These are phyloP conservation scores for Leptosphaerulina australis DNA, from an alignment of 2,329 filamentous ascomycete species.

Conservation along the genomic window DNA sequence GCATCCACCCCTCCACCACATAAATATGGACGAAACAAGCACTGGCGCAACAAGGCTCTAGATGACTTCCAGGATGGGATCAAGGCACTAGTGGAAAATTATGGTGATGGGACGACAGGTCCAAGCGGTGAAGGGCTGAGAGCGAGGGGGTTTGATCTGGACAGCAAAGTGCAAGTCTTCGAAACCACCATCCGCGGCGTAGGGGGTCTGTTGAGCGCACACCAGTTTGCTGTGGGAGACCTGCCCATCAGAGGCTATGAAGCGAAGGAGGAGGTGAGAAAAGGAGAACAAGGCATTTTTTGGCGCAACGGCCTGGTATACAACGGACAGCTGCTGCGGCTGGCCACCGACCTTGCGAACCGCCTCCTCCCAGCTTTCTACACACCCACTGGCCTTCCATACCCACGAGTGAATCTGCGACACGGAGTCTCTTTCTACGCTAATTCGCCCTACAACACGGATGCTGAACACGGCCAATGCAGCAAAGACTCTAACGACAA, in stretches of 20 bases:
- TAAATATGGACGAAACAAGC: conserved; percentile 48
- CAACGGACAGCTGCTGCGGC: conserved; percentile 85
- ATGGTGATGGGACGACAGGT: conserved; percentile 80
- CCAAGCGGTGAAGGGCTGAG: conserved; percentile 72
- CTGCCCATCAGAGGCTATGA: conserved; percentile 83
- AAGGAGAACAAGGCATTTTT: conserved; percentile 56
- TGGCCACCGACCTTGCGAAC: conserved; percentile 83
- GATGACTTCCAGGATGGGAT: conserved; percentile 79
- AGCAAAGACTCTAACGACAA: conserved; percentile 53
- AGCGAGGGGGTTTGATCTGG: conserved; percentile 84
- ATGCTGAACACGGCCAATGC: conserved; percentile 57
- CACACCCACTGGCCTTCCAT: conserved; percentile 88
- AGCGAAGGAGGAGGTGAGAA: conserved; percentile 52
- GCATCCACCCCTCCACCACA: conserved; percentile 72
- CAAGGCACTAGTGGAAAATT: conserved; percentile 75
- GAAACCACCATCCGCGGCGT: conserved; percentile 95
- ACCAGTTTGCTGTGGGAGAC: conserved; percentile 90
- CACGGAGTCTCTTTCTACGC: conserved; percentile 90
- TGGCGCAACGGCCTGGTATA: conserved; percentile 84
- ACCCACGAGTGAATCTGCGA: conserved; percentile 90
- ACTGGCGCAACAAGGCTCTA: conserved; percentile 52
- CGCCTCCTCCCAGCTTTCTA: conserved; percentile 91
- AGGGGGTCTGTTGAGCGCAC: conserved; percentile 88
- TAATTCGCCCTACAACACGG: conserved; percentile 78
- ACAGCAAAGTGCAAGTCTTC: conserved; percentile 98